phyloP scores from a whole-genome alignment of 352 stramenopile genomes.

The Thraustochytrium sp. region DNA sequence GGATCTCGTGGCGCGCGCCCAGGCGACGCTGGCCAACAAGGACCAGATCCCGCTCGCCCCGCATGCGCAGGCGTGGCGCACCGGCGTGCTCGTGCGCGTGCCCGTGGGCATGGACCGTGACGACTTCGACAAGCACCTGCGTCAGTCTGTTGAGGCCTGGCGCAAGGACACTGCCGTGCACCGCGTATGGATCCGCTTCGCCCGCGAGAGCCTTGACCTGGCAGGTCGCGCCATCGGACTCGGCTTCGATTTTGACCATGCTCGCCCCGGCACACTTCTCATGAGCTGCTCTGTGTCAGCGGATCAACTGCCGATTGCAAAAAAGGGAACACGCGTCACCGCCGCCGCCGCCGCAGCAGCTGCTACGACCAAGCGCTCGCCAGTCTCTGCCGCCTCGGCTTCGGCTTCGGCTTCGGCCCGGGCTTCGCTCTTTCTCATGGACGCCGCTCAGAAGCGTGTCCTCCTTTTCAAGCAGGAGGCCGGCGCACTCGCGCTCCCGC shows the following conservation, averaged over 20 bases:
- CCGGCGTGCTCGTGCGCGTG: background rate
- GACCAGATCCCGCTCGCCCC: background rate
- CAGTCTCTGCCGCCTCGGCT: no score
- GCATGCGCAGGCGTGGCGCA: background rate
- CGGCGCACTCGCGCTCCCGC: background rate
- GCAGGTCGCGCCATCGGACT: background rate
- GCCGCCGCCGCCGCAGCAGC: no score
- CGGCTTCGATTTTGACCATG: constrained; percentile 35
- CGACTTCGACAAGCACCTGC: background rate
- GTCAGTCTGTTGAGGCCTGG: constrained; percentile 28
- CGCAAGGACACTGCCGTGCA: background rate
- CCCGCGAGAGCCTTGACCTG: background rate
- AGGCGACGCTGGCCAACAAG: background rate
- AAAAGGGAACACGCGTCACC: no score
- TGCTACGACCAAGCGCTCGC: no score
- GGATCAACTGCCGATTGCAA: no score
- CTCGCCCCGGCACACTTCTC: background rate
- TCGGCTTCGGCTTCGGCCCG: no score
- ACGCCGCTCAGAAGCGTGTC: no score
- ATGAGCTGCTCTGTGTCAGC: constrained; percentile 18
- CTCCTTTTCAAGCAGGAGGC: background rate
- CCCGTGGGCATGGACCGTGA: background rate
- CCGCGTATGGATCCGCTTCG: constrained; percentile 10
- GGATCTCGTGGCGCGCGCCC: background rate
- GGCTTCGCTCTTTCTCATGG: no score